Percentiles rank a stretch among this genome's conserved stretches.
These are phyloP conservation scores for Sporobolus alterniflorus DNA, from an alignment of 202 grass and related monocot species.

Conservation along the genomic window DNA sequence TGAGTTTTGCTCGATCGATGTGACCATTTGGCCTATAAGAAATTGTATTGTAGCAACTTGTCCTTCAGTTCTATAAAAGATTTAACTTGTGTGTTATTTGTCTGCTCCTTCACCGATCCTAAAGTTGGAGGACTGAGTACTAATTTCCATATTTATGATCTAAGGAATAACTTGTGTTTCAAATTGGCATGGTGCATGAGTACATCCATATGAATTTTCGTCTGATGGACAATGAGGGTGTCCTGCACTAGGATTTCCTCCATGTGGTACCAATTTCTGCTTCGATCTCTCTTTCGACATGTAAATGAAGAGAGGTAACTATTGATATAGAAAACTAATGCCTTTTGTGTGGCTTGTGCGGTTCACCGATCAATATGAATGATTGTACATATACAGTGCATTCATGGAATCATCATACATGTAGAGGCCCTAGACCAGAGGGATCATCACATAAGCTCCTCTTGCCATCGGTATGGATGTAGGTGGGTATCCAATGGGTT, in stretches of 20 bases:
- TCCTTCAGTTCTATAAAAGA: too few species aligned
- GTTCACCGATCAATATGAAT: background rate
- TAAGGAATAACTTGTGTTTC: background rate
- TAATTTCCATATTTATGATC: background rate
- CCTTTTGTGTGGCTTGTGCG: background rate
- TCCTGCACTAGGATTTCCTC: background rate
- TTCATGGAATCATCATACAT: background rate
- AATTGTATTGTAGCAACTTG: too few species aligned
- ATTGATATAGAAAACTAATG: too few species aligned
- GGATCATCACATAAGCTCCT: background rate
- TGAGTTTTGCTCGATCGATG: too few species aligned
- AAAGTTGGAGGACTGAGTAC: background rate
- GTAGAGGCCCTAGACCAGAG: too few species aligned
- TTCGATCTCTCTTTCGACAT: too few species aligned
- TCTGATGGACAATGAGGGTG: background rate
- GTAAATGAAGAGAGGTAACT: too few species aligned
- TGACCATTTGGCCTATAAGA: too few species aligned
- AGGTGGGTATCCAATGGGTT: too few species aligned
- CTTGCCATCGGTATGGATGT: too few species aligned
- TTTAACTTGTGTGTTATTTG: too few species aligned
- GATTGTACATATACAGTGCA: background rate
- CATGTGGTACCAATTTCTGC: background rate
- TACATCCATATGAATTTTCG: background rate
- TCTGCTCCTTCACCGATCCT: background rate
- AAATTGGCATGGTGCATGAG: background rate